Base-by-base conservation (phyloP, 192 early-diverging fungal genomes). In the Dissophora ornata region DNA sequence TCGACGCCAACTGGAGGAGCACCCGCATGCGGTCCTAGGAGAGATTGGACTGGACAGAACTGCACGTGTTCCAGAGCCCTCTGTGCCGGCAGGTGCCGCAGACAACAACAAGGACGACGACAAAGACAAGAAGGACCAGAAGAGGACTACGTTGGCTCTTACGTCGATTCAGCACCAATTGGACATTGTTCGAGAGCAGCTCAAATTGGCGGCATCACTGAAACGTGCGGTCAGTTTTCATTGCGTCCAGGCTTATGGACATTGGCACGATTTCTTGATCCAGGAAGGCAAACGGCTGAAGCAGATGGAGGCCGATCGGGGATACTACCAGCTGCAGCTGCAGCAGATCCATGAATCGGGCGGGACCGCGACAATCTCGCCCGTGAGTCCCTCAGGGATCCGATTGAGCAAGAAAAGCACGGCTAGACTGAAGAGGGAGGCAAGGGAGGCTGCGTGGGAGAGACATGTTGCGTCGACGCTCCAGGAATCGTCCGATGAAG, bases 161-260 rank as follows among this genome's bases (percentile, higher is more conserved):
- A 84, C 57, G 26, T 84, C 52, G 41, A 80, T 53, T 26, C 63
- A 62, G 13, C 81, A 82, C 44, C 90, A 92, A 59, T 12, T 87
- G 36, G 50, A 56, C 2, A 38, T 92, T 15, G 85, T 96, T 5
- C 79, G 84, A 10, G 69, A 71, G 33, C 96, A 98, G 71, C 68
- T 94, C 10, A 78, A 84, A 25, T 61, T 98, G 24, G 95, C 94
- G 4, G 83, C 84, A 19, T 85, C 88, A 6, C 58, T 92, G 25
- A 30, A 79, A 24, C 80, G 90, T 13, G 82, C 87, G 0, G 88
- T 92, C 21, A 92, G 88, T 32, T 71, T 96, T 40, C 94, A 97
- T 69, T 89, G 87, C 61, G 95, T 97, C 22, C 92, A 89, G 45
- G 87, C 89, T 19, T 90, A 90, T 53, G 93, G 93, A 1, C 54